Conservation (phyloP, 352 stramenopile genomes). For the Phytophthora nicotianae region DNA sequence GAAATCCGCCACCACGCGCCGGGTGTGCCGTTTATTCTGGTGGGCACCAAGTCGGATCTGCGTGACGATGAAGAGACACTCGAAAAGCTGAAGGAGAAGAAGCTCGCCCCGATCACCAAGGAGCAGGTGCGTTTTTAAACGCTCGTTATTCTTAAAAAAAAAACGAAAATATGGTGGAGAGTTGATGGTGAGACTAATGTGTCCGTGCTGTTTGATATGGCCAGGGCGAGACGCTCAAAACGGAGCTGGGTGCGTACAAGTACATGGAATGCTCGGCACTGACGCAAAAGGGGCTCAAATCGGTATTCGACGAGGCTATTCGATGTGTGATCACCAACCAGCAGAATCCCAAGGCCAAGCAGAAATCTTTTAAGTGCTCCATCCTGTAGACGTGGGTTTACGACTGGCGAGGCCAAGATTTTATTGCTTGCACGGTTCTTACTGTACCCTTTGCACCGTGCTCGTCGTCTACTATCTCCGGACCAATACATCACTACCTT, state of each 20-base stretch:
- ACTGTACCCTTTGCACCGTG: slow-evolving; percentile 22
- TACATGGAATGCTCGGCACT: slow-evolving; percentile 95
- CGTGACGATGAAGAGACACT: slow-evolving; percentile 91
- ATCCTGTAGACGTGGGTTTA: slow-evolving; percentile 57
- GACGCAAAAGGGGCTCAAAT: slow-evolving; percentile 94
- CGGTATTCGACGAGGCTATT: slow-evolving; percentile 95
- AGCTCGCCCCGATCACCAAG: slow-evolving; percentile 66
- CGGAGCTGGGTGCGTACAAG: slow-evolving; percentile 89
- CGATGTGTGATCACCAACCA: slow-evolving; percentile 87
- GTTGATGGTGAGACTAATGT: slow-evolving; percentile 4
- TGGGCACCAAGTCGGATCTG: slow-evolving; percentile 95
- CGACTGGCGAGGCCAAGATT: neutral
- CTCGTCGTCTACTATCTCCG: neutral
- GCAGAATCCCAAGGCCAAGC: slow-evolving; percentile 65
- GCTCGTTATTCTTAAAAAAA: too few species aligned
- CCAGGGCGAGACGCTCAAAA: slow-evolving; percentile 88
- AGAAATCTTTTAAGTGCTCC: slow-evolving; percentile 55
- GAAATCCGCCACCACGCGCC: slow-evolving; percentile 90
- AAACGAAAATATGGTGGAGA: neutral
- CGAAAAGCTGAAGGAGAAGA: slow-evolving; percentile 90
- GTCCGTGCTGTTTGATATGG: slow-evolving; percentile 1
- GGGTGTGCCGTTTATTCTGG: slow-evolving; percentile 94
- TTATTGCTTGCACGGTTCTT: slow-evolving; percentile 21
- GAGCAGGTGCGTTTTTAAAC: slow-evolving; percentile 64
- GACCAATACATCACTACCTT: neutral